Conservation (phyloP, 2,329 filamentous ascomycete species). For the Phialophora expanda region DNA sequence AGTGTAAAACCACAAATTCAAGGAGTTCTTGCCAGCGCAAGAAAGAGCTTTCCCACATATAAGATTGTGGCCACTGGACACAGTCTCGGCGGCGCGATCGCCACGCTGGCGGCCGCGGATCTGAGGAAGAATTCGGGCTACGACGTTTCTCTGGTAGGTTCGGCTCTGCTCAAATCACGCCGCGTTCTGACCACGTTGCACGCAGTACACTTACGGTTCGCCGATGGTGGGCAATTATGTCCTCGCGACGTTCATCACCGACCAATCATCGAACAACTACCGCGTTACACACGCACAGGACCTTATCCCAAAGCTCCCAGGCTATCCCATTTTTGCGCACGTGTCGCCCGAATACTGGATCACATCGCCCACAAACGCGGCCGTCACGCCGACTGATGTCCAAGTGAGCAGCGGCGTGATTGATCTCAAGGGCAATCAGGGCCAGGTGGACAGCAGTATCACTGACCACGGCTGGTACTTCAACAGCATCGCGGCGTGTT, state of each 20-base stretch:
- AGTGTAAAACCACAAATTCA: constrained; percentile 47
- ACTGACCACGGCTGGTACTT: constrained; percentile 48
- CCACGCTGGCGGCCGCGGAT: constrained; percentile 53
- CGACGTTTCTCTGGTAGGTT: constrained; percentile 50
- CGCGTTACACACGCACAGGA: constrained; percentile 49
- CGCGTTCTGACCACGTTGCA: constrained; percentile 11
- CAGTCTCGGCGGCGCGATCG: constrained; percentile 59
- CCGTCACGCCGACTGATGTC: constrained; percentile 44
- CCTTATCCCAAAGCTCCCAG: constrained; percentile 48
- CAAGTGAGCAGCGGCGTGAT: constrained; percentile 44
- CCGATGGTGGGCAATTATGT: constrained; percentile 51
- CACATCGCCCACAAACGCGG: constrained; percentile 41
- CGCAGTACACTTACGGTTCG: constrained; percentile 52
- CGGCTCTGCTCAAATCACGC: background rate
- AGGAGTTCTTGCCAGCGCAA: constrained; percentile 46
- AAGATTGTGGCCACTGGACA: constrained; percentile 57
- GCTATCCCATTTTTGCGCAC: constrained; percentile 45
- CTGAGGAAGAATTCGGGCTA: constrained; percentile 51
- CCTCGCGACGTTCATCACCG: constrained; percentile 48
- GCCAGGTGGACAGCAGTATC: constrained; percentile 39
- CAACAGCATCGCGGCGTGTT: constrained; percentile 37
- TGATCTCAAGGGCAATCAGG: constrained; percentile 46
- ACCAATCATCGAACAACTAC: constrained; percentile 44
- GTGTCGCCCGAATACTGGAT: constrained; percentile 52
- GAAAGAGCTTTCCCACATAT: constrained; percentile 48